Conservation (phyloP, 352 stramenopile species). For the Globisporangium recalcitrans region DNA sequence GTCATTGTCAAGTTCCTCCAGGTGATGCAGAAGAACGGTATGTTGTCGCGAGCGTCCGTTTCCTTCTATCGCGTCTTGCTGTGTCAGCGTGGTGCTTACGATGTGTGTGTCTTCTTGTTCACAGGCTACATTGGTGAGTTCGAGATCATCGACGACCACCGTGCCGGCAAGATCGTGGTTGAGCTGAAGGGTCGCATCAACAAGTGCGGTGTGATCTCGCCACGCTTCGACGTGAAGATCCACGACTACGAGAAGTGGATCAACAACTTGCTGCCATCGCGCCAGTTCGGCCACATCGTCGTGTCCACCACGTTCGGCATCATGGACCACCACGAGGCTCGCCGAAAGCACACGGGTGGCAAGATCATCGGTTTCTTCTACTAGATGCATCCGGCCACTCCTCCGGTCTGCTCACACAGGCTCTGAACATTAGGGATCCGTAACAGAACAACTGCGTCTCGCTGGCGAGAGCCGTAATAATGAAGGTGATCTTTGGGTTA, state of each 20-base stretch:
- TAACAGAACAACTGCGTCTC: constrained; percentile 8
- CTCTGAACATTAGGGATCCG: constrained; percentile 16
- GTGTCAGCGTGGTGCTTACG: no score
- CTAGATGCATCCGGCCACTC: constrained; percentile 53
- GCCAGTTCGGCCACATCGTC: constrained; percentile 99
- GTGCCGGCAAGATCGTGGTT: constrained; percentile 98
- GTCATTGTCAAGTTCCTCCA: constrained; percentile 99
- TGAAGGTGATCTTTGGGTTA: constrained; percentile 16
- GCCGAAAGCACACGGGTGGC: constrained; percentile 99
- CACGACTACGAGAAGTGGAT: constrained; percentile 99
- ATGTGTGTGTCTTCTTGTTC: not conserved
- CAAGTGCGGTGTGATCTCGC: constrained; percentile 99
- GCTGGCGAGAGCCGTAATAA: constrained; percentile 7
- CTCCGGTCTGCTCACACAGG: not conserved
- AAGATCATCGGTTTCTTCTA: constrained; percentile 99
- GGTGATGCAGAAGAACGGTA: constrained; percentile 99
- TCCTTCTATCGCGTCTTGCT: not conserved
- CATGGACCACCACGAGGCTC: constrained; percentile 92
- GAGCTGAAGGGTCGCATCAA: constrained; percentile 99
- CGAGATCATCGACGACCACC: constrained; percentile 99
- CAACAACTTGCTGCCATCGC: constrained; percentile 97
- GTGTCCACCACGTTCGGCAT: constrained; percentile 87
- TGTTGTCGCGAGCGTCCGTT: constrained; percentile 19
- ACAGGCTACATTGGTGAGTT: constrained; percentile 99
- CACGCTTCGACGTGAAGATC: constrained; percentile 97